These are phyloP conservation scores for Pleochaeta shiraiana DNA, from an alignment of 2,329 filamentous ascomycete species.

Conservation along the genomic window DNA sequence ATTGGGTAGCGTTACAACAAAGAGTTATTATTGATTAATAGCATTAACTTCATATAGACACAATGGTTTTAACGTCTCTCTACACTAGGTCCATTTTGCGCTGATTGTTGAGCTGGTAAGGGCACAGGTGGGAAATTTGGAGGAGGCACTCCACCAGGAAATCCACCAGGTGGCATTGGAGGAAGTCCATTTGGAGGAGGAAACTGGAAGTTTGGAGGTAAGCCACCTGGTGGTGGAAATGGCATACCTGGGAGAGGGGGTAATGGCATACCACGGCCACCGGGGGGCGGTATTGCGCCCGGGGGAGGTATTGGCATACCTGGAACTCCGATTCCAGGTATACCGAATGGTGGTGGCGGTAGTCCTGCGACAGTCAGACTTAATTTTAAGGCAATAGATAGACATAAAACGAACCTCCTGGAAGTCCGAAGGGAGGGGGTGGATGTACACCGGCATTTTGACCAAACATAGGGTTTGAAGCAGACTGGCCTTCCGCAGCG, in stretches of 20 bases:
- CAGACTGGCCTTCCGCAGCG: conserved; percentile 75
- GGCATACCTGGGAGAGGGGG: conserved; percentile 20
- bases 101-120: background rate
- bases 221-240: conserved; percentile 24
- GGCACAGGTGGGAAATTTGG: conserved; percentile 3
- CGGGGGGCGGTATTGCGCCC: conserved; percentile 19
- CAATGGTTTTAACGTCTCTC: too few species aligned
- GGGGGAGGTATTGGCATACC: conserved; percentile 23
- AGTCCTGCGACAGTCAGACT: conserved; percentile 15
- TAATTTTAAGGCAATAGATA: background rate
- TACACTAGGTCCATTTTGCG: background rate
- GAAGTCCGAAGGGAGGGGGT: conserved; percentile 15
- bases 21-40: too few species aligned
- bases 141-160: conserved; percentile 6
- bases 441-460: conserved; percentile 36
- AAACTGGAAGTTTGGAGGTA: conserved; percentile 31
- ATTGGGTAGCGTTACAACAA: too few species aligned
- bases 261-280: conserved; percentile 19
- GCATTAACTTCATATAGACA: too few species aligned
- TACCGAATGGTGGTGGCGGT: conserved; percentile 36
- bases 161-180: conserved; percentile 8
- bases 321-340: conserved; percentile 24
- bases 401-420: background rate
- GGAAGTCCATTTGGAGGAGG: conserved; percentile 18
- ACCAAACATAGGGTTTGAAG: conserved; percentile 63